phyloP scores from a whole-genome alignment of 129 eudicot species.

The Gnaphalium uliginosum region DNA sequence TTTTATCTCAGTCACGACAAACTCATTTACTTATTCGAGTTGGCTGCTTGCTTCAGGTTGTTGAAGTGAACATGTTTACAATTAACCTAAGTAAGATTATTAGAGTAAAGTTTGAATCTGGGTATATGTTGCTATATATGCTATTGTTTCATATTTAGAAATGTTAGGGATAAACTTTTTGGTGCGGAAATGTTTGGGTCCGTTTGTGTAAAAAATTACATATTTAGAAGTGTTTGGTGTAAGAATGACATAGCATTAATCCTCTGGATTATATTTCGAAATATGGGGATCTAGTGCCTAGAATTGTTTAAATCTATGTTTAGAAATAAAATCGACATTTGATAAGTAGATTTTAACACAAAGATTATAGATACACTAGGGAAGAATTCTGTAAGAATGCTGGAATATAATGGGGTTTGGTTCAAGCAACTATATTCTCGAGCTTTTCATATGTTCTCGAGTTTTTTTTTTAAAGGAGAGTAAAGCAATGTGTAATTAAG shows the following conservation, averaged over 20 bases:
- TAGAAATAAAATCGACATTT: background rate
- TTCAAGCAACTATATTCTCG: no score
- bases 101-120: background rate
- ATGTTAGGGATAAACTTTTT: constrained; percentile 4
- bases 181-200: constrained; percentile 14
- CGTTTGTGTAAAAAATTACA: constrained; percentile 2
- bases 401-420: no score
- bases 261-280: background rate
- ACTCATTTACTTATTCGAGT: constrained; percentile 4
- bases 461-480: no score
- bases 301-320: background rate
- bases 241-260: constrained; percentile 4
- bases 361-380: no score
- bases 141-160: constrained; percentile 7
- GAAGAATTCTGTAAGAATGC: no score
- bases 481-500: no score
- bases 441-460: no score
- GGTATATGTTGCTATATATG: background rate
- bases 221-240: constrained; percentile 2
- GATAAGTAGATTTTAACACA: background rate
- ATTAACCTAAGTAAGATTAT: background rate
- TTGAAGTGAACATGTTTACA: background rate
- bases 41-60: background rate
- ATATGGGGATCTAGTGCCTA: background rate
- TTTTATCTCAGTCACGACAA: constrained; percentile 5